A percentile compares a stretch with the other conserved stretches of the same genome.
phyloP scores from a whole-genome alignment of 345 rosid genomes.

The Viola odorata region DNA sequence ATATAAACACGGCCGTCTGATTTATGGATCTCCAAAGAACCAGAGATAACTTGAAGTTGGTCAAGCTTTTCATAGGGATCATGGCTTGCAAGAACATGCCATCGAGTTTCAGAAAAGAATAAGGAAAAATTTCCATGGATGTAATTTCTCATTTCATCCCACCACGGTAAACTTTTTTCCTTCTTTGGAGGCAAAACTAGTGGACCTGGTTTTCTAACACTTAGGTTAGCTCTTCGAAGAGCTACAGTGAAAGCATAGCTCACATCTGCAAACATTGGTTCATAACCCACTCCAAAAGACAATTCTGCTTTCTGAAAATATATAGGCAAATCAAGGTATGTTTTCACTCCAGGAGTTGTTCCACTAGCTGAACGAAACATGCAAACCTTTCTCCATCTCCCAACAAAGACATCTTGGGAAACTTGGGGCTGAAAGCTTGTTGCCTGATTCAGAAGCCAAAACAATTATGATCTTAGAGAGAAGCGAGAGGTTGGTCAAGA shows the following conservation, averaged over 20 bases:
- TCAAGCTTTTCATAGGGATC: slow-evolving; percentile 97
- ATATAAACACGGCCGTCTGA: slow-evolving; percentile 81
- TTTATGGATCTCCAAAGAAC: slow-evolving; percentile 80
- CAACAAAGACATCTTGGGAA: slow-evolving; percentile 78
- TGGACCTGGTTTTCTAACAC: slow-evolving; percentile 57
- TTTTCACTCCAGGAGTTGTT: slow-evolving; percentile 91
- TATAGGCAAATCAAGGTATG: slow-evolving; percentile 79
- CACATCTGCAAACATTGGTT: slow-evolving; percentile 88
- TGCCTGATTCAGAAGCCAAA: slow-evolving; percentile 55
- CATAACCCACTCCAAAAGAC: slow-evolving; percentile 91
- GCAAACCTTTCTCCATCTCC: slow-evolving; percentile 92
- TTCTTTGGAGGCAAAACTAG: slow-evolving; percentile 57
- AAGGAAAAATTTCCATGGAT: slow-evolving; percentile 74
- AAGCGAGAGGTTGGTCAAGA: slow-evolving; percentile 3
- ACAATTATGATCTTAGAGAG: slow-evolving; percentile 9
- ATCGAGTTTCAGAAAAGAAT: slow-evolving; percentile 59
- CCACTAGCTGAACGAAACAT: slow-evolving; percentile 94
- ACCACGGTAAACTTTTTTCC: slow-evolving; percentile 95
- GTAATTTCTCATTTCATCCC: slow-evolving; percentile 99
- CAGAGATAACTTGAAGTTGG: slow-evolving; percentile 65
- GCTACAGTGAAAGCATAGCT: slow-evolving; percentile 96
- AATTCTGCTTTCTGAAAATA: slow-evolving; percentile 70
- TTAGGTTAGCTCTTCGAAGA: slow-evolving; percentile 92
- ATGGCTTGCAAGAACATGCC: slow-evolving; percentile 77
- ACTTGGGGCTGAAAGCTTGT: slow-evolving; percentile 92